Conservation (phyloP, 768 basidiomycete species). For the Guyanaporus albipodus region DNA sequence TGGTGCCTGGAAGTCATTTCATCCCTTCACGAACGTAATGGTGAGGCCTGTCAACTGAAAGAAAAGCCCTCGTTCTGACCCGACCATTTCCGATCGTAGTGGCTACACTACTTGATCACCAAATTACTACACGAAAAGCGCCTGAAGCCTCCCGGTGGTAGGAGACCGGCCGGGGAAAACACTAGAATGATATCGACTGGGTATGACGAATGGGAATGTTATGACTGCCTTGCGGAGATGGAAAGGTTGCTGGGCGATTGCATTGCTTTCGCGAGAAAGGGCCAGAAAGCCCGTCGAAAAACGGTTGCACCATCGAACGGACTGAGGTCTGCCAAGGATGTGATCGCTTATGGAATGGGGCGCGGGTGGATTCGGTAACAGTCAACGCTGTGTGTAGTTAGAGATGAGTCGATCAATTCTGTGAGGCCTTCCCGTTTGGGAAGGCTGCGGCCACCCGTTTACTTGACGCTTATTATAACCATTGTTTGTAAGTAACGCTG, state of each 20-base stretch:
- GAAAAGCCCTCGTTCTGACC: conserved; percentile 2
- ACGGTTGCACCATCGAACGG: conserved; percentile 20
- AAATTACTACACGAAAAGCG: conserved; percentile 73
- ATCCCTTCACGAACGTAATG: conserved; percentile 87
- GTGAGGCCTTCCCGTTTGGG: conserved; percentile 14
- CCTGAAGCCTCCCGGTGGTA: conserved; percentile 52
- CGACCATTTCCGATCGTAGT: conserved; percentile 47
- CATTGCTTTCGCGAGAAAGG: conserved; percentile 37
- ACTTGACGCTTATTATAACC: no score
- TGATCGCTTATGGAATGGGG: conserved; percentile 57
- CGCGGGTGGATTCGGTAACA: conserved; percentile 53
- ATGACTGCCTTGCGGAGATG: conserved; percentile 63
- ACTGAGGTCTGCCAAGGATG: conserved; percentile 48
- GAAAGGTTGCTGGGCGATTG: conserved; percentile 53
- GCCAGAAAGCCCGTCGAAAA: conserved; percentile 35
- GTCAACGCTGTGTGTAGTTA: neutral
- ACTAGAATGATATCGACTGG: conserved; percentile 24
- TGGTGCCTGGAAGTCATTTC: conserved; percentile 68
- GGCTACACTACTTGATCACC: conserved; percentile 79
- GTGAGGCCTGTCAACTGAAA: conserved; percentile 37
- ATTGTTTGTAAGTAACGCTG: no score
- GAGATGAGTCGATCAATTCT: neutral
- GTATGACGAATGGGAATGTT: conserved; percentile 66
- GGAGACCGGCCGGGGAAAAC: conserved; percentile 29
- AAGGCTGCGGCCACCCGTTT: no score